Evolutionary conservation across 768 basidiomycete species (phyloP).

Genomic region (Xerocomellus amylosporus): DNA sequence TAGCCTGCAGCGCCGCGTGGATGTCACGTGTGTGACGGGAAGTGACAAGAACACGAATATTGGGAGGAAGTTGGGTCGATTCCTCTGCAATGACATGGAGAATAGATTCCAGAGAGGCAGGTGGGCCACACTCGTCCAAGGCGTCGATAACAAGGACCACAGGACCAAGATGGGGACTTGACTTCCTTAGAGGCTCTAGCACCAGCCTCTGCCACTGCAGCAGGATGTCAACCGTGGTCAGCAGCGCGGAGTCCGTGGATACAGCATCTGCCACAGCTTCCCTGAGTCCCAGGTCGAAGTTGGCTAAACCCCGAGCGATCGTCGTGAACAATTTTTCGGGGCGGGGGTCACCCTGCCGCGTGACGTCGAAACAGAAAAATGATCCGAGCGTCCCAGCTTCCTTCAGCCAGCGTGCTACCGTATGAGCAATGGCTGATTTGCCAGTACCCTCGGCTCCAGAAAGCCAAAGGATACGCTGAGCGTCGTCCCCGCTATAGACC

Average conservation of each 20-base stretch:
- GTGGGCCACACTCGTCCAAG: background rate
- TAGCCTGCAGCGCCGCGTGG: too few relatives aligned
- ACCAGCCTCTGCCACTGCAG: background rate
- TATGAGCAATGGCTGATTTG: background rate
- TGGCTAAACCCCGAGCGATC: background rate
- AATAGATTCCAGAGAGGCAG: background rate
- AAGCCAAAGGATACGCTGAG: background rate
- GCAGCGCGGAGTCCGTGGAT: background rate
- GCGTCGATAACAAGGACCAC: background rate
- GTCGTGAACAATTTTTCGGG: background rate
- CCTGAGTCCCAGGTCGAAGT: background rate
- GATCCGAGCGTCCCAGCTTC: background rate
- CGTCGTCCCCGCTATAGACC: background rate
- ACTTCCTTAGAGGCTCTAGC: background rate
- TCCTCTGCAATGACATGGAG: background rate
- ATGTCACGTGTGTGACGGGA: background rate
- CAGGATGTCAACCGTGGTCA: background rate
- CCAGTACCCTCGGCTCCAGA: background rate
- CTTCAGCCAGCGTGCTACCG: background rate
- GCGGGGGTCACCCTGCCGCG: background rate
- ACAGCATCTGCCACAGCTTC: background rate
- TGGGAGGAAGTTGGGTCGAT: background rate
- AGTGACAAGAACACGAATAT: background rate
- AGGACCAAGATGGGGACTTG: background rate
- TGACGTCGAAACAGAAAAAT: background rate